Conservation (phyloP, 768 basidiomycete species). For the Mycena belliarum region DNA sequence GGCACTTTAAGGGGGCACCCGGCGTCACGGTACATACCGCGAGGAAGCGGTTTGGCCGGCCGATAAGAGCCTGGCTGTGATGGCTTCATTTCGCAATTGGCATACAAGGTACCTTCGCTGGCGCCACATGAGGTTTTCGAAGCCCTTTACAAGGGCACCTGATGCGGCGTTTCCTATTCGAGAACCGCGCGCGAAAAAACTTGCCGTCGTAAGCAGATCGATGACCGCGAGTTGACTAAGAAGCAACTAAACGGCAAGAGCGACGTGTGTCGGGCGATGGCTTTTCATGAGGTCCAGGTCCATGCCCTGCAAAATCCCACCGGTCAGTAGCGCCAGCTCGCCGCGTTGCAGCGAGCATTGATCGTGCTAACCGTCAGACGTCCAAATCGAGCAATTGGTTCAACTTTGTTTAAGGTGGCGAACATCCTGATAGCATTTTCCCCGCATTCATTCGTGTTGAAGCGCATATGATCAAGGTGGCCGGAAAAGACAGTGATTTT, state of each 20-base stretch:
- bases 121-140: constrained; percentile 10
- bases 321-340: not conserved
- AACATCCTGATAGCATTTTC: no score
- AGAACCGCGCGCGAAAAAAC: no score
- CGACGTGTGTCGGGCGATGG: not conserved
- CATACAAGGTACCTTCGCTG: constrained; percentile 10
- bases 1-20: constrained; percentile 17
- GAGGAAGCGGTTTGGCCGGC: constrained; percentile 12
- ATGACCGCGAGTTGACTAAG: not conserved
- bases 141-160: no score
- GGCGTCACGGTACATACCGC: not conserved
- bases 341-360: not conserved
- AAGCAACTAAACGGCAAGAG: not conserved
- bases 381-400: constrained; percentile 15
- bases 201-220: constrained; percentile 11
- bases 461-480: constrained; percentile 8
- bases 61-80: constrained; percentile 5
- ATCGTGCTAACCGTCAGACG: not conserved
- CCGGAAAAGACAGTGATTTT: not conserved
- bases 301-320: constrained; percentile 10
- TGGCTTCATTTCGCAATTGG: constrained; percentile 12
- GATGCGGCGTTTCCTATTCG: no score
- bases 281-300: not conserved
- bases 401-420: constrained; percentile 8
- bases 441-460: no score